Conservation (phyloP, 176 grass and related monocot species). For the Juncus inflexus region DNA sequence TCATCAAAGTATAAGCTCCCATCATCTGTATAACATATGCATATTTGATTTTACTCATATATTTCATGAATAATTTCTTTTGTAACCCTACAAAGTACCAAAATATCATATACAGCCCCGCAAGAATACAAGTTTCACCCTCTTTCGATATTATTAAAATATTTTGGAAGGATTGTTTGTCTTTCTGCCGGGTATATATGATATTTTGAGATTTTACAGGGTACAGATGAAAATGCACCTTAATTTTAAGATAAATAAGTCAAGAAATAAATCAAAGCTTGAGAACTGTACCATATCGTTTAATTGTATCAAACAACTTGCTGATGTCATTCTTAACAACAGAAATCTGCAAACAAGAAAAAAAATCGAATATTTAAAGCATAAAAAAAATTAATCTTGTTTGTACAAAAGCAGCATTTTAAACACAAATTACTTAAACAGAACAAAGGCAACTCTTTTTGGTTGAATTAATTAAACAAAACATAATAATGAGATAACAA, state of each 20-base stretch:
- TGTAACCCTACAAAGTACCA: neutral
- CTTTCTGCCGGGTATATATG: too few relatives aligned
- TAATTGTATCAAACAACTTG: conserved; percentile 89
- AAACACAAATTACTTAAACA: too few relatives aligned
- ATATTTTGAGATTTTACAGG: too few relatives aligned
- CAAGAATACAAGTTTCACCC: conserved; percentile 1
- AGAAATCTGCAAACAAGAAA: conserved; percentile 57
- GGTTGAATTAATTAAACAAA: neutral
- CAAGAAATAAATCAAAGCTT: neutral
- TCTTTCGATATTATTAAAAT: too few relatives aligned
- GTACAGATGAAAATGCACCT: too few relatives aligned
- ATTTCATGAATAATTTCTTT: neutral
- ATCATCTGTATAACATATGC: conserved; percentile 48
- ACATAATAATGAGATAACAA: conserved; percentile 2
- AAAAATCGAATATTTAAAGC: conserved; percentile 13
- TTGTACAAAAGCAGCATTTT: too few relatives aligned
- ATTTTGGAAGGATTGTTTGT: neutral
- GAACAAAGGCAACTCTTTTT: too few relatives aligned
- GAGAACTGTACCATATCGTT: conserved; percentile 62
- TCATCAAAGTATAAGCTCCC: conserved; percentile 92
- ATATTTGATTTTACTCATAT: conserved; percentile 5
- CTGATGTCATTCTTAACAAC: conserved; percentile 79
- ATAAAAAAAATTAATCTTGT: neutral
- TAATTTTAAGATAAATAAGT: conserved; percentile 1
- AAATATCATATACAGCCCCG: neutral